Percentiles rank a stretch among this genome's conserved stretches.
These are phyloP conservation scores for Cudoniella acicularis DNA, from an alignment of 495 filamentous ascomycete genomes.

Conservation along the genomic window DNA sequence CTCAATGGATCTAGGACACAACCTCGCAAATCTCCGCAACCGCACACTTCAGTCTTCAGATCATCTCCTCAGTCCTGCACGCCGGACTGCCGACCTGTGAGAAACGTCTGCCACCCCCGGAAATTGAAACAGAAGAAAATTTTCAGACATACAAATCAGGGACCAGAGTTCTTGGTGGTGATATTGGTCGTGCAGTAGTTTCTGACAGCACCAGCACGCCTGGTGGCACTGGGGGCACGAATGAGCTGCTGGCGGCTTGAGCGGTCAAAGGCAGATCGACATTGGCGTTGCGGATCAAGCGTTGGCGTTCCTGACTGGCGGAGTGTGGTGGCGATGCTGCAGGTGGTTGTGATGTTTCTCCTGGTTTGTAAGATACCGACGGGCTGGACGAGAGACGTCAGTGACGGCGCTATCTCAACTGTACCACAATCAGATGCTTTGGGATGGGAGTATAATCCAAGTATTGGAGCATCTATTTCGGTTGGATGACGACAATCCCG, in stretches of 20 bases:
- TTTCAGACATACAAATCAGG: background rate
- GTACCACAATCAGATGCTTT: background rate
- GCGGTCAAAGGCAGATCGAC: background rate
- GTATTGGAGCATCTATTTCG: background rate
- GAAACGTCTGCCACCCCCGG: background rate
- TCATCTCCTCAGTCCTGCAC: too few species aligned
- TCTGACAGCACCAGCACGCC: background rate
- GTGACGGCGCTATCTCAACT: background rate
- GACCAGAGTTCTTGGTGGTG: background rate
- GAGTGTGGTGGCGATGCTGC: background rate
- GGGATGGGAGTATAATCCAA: background rate
- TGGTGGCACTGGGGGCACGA: background rate
- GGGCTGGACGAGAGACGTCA: background rate
- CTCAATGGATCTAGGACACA: too few species aligned
- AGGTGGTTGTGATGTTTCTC: background rate
- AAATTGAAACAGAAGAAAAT: background rate
- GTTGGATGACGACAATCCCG: background rate
- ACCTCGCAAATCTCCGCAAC: background rate
- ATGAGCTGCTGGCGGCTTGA: background rate
- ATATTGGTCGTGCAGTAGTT: background rate
- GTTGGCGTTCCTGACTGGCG: background rate
- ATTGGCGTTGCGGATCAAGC: background rate
- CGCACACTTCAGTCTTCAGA: background rate
- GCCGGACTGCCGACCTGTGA: background rate
- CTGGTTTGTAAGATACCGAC: background rate